These are phyloP conservation scores for Hawksworthiomyces lignivorus DNA, from an alignment of 2,329 filamentous ascomycete genomes.

Conservation along the genomic window DNA sequence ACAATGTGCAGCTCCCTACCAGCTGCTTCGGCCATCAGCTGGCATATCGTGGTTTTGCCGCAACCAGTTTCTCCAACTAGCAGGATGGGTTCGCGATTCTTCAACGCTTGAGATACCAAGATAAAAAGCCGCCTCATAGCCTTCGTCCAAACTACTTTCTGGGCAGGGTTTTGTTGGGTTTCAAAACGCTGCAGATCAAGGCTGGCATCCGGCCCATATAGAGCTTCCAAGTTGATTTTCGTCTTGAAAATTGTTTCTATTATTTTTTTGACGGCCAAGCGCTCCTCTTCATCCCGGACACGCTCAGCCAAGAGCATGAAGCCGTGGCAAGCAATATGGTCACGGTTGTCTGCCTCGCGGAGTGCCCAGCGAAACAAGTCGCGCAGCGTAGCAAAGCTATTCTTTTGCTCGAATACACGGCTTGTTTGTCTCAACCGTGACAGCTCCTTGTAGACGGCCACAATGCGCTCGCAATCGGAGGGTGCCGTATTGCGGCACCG, in stretches of 20 bases:
- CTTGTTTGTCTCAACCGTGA: constrained; percentile 84
- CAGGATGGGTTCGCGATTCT: constrained; percentile 87
- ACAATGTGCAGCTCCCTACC: constrained; percentile 74
- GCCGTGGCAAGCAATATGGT: constrained; percentile 84
- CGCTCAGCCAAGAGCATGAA: constrained; percentile 95
- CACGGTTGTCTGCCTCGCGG: constrained; percentile 72
- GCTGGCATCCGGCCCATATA: constrained; percentile 60
- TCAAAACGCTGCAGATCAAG: constrained; percentile 47
- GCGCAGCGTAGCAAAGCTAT: constrained; percentile 90
- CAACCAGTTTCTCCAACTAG: constrained; percentile 95
- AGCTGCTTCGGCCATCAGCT: constrained; percentile 78
- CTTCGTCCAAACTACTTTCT: constrained; percentile 83
- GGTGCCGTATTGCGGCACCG: constrained; percentile 80
- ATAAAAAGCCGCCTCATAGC: constrained; percentile 90
- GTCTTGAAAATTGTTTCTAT: constrained; percentile 91
- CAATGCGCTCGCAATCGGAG: constrained; percentile 85
- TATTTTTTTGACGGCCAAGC: constrained; percentile 72
- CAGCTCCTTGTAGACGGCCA: constrained; percentile 87
- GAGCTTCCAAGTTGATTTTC: constrained; percentile 60
- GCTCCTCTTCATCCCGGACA: constrained; percentile 84
- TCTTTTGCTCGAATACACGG: constrained; percentile 91
- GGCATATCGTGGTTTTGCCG: constrained; percentile 94
- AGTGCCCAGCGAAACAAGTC: constrained; percentile 95
- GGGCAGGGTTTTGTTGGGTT: constrained; percentile 37
- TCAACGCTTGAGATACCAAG: constrained; percentile 76